Base-by-base conservation (phyloP, 768 basidiomycete genomes). In the Phaffia australis region DNA sequence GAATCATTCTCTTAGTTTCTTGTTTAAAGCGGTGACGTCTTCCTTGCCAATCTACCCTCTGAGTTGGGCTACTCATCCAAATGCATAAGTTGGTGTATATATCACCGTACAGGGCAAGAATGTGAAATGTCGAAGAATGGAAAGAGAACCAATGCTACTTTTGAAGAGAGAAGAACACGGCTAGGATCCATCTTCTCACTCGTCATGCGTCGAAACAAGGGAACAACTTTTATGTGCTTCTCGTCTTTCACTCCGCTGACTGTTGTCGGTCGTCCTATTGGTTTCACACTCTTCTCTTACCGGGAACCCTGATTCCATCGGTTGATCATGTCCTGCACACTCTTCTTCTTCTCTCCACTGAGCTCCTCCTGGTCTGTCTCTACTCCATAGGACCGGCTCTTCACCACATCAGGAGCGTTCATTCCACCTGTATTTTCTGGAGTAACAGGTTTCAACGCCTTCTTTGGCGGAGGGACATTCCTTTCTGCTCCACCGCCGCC, bases 291-390 rank as follows among this genome's bases (percentile, higher is more conserved):
- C 23, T 19, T 42, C 58, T 15, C 48, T 52, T n/a, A 50, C 30
- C 42, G 49, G 11, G 35, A 11, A 42, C 35, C 35, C 51, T 54
- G 27, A 19, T 64, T 56, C 63, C 63, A 64, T 56, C 63, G 55
- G 52, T 30, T 57, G 54, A 64, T 64, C 51, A 64, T 46, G n/a
- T 42, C 47, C 32, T 47, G 46, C 29, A 64, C 63, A 30, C 63
- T 64, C 52, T 56, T 64, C 57, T 30, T 46, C 29, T 46, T 25
- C 35, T 42, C 35, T 5, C 11, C 11, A 42, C 6, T 42, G 4
- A 5, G 29, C 46, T 48, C 63, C 46, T 54, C 64, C 18, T 2
- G 27, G 25, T 55, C 57, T 25, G 11, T 56, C 63, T 56, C 64
- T 51, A 2, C 57, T 14, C 27, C 21, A n/a, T 16, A 23, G 21